Evolutionary conservation across 1,284 basidiomycete species (phyloP).

Genomic region (Apiotrichum domesticum): DNA sequence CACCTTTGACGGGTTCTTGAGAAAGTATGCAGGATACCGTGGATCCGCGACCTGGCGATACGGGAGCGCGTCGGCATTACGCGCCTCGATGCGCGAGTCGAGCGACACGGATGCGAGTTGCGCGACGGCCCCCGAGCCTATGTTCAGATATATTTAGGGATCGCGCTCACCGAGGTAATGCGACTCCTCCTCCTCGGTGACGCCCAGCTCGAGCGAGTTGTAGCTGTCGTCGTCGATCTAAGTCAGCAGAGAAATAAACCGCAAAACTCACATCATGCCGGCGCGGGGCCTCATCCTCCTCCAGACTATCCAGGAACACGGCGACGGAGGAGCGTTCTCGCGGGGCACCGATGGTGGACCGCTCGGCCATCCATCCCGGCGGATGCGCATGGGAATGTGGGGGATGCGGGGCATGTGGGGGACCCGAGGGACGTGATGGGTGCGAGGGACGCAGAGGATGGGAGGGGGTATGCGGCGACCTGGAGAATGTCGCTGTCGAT

Average conservation of each 20-base stretch:
- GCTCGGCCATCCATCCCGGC: constrained; percentile 8
- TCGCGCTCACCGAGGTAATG: constrained; percentile 18
- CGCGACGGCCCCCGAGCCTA: constrained; percentile 16
- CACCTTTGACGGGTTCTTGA: constrained; percentile 18
- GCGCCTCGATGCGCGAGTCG: constrained; percentile 10
- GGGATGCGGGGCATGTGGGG: not conserved
- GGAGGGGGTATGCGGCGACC: no score
- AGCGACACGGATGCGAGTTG: constrained; percentile 15
- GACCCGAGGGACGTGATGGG: no score
- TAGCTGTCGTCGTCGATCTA: constrained; percentile 7
- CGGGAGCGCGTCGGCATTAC: constrained; percentile 1
- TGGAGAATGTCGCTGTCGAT: no score
- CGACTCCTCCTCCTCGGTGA: constrained; percentile 19
- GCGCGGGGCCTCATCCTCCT: constrained; percentile 1
- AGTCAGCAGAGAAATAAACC: not conserved
- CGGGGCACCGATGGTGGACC: not conserved
- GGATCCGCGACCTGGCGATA: constrained; percentile 22
- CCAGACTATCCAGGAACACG: constrained; percentile 13
- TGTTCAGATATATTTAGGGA: not conserved
- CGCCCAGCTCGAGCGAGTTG: constrained; percentile 18
- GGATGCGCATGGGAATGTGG: not conserved
- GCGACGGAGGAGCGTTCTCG: not conserved
- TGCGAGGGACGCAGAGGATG: no score
- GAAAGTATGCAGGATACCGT: constrained; percentile 18
- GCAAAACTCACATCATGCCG: not conserved